phyloP scores from a whole-genome alignment of 345 rosid species.

The Trapa bicornis region DNA sequence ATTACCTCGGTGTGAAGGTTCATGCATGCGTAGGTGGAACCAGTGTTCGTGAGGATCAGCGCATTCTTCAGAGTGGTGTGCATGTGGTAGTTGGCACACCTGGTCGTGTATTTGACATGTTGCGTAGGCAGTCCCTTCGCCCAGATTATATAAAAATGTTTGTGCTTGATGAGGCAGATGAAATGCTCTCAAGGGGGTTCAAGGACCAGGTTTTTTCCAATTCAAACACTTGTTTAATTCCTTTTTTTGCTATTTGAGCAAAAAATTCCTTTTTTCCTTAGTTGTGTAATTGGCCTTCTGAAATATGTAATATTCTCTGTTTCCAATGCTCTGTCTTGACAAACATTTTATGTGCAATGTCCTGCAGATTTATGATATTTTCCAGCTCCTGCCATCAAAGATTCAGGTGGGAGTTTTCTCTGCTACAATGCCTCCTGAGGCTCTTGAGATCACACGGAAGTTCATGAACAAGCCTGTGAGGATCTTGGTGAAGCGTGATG shows the following conservation, averaged over 20 bases:
- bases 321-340: too few relatives aligned
- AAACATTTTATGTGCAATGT: not conserved
- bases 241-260: too few relatives aligned
- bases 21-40: constrained; percentile 99
- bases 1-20: constrained; percentile 83
- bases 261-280: too few relatives aligned
- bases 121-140: constrained; percentile 75
- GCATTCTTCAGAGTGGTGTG: constrained; percentile 83
- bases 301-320: too few relatives aligned
- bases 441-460: constrained; percentile 84
- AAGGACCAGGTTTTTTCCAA: constrained; percentile 62
- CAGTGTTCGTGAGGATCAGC: constrained; percentile 90
- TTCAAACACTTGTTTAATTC: too few relatives aligned
- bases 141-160: constrained; percentile 78
- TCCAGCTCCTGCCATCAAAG: constrained; percentile 71
- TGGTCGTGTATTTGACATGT: constrained; percentile 95
- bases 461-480: constrained; percentile 88
- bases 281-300: too few relatives aligned
- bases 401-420: constrained; percentile 88
- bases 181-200: constrained; percentile 95
- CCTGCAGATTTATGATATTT: constrained; percentile 73
- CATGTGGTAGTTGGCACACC: constrained; percentile 98
- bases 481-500: constrained; percentile 82
- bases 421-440: constrained; percentile 96
- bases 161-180: constrained; percentile 96